Base-by-base conservation (phyloP, 371 early-diverging fungal genomes). In the Apophysomyces sp. region DNA sequence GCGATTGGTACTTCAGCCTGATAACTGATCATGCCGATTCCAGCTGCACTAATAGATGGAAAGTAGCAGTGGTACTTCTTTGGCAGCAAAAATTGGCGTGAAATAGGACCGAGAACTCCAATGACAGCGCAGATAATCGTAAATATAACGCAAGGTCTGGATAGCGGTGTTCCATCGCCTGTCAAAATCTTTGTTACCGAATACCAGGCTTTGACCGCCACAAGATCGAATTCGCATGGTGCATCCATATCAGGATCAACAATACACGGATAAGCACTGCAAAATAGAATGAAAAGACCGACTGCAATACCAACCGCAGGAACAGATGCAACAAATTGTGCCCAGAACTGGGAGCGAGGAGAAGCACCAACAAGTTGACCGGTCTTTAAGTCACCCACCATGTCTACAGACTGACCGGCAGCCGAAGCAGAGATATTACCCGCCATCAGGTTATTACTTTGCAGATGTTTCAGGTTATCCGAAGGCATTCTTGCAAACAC, bases 141-240 rank as follows among this genome's bases (percentile, higher is more conserved):
- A n/a, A 78, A 54, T 37, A 80, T 67, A 51, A 68, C 67, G 18
- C 72, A 68, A 21, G 61, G 71, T 29, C 65, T 51, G 0, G 72
- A 66, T 26, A 58, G 62, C 13, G 68, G 26, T 26, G 34, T 30
- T 49, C 63, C 72, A 29, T 51, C 63, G 36, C 73, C 78, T 12
- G 89, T 87, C 63, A 90, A 68, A 31, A 85, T 61, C 52, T 74
- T 44, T 30, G 89, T 77, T 16, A 89, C 86, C 28, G 72, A 72
- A 24, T 74, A 69, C 92, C 92, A 91, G 13, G 90, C 82, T n/a
- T 55, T 65, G 28, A 86, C 90, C 15, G 89, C 76, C 15, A 86
- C 77, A 3, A 85, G 72, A 21, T 72, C 70, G 62, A 89, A 90
- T 37, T 77, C 74, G 67, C 85, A 85, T 18, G 77, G 69, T 26